Evolutionary conservation across 202 grass and related monocot species (phyloP), one percentile per base, ranked within the genome.

Genomic region (Miscanthus sacchariflorus): DNA sequence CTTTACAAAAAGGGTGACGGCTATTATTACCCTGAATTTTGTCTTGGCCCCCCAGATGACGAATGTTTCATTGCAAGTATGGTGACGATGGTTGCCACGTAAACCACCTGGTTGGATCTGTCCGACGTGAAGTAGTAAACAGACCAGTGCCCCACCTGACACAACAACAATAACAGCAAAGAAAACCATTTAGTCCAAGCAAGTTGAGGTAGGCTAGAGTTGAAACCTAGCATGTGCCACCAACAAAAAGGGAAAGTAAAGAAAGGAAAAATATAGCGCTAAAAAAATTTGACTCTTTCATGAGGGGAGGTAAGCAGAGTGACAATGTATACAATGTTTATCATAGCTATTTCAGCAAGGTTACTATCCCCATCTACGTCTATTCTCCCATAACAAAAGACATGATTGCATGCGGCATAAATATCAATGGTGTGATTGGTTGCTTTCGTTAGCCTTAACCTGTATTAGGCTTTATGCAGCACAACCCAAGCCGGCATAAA

Each of bases 31-130:
- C 86, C 96, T 95, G 84, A 99, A 99, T 83, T 96, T 95, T 73
- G 96, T 99, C 81, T 91, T 91, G 21, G 94, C 94, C 56, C 96
- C 96, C 96, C 96, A 96, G 81, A 99, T 93, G 74, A 99, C 82
- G 3, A 99, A 92, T 19, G 96, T 99, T 70, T 99, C 96, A 36
- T 99, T 96, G 79, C 96, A 99, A 39, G 90, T 91, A 77, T 96
- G 88, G 71, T 96, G 96, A 19, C 96, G 94, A 85, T 99, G 96
- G 68, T 99, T 99, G 69, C 94, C 96, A 78, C 96, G 95, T 50
- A 99, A 83, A 38, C 92, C 89, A 74, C 96, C 96, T 59, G 96
- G 94, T 68, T 67, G 94, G 70, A 99, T 95, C 84, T 96, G 75
- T 80, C 96, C 96, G 5, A 93, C 91, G 4, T 99, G 96, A 54